phyloP scores from a whole-genome alignment of 2,329 filamentous ascomycete genomes.

The Diaporthe ilicicola region DNA sequence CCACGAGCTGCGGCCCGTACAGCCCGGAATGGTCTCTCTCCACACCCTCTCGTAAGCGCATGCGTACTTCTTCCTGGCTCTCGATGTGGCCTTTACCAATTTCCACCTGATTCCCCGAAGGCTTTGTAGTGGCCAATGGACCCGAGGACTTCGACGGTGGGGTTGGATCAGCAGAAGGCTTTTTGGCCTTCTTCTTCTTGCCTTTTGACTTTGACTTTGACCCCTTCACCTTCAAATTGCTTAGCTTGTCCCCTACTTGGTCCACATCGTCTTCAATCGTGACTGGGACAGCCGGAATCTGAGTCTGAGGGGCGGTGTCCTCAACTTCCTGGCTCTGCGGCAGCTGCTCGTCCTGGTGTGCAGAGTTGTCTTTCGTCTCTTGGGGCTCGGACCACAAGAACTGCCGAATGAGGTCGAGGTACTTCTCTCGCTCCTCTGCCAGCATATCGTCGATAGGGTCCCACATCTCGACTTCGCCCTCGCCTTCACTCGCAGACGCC shows the following conservation, averaged over 20 bases:
- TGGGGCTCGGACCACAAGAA: conserved; percentile 51
- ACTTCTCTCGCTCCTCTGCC: conserved; percentile 53
- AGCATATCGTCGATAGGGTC: conserved; percentile 58
- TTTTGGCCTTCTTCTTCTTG: conserved; percentile 21
- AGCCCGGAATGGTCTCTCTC: conserved; percentile 44
- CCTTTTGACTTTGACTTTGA: conserved; percentile 8
- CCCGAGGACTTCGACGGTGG: not conserved
- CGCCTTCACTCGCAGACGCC: conserved; percentile 42
- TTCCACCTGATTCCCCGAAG: conserved; percentile 34
- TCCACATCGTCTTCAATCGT: not conserved
- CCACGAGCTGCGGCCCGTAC: conserved; percentile 44
- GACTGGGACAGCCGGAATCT: not conserved
- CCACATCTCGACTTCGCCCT: conserved; percentile 50
- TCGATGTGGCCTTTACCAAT: conserved; percentile 52
- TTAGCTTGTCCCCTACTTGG: not conserved
- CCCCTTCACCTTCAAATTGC: conserved; percentile 5
- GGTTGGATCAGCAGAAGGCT: not conserved
- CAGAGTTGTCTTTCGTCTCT: conserved; percentile 35
- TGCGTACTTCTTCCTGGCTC: conserved; percentile 38
- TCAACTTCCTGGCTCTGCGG: not conserved
- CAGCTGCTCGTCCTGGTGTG: not conserved
- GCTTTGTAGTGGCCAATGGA: conserved; percentile 40
- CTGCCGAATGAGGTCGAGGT: conserved; percentile 53
- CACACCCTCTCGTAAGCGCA: conserved; percentile 32
- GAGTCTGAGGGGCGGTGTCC: not conserved